Evolutionary conservation across 176 grass and related monocot genomes (phyloP), one percentile per base, ranked within the genome.

Genomic region (Paspalum vaginatum): DNA sequence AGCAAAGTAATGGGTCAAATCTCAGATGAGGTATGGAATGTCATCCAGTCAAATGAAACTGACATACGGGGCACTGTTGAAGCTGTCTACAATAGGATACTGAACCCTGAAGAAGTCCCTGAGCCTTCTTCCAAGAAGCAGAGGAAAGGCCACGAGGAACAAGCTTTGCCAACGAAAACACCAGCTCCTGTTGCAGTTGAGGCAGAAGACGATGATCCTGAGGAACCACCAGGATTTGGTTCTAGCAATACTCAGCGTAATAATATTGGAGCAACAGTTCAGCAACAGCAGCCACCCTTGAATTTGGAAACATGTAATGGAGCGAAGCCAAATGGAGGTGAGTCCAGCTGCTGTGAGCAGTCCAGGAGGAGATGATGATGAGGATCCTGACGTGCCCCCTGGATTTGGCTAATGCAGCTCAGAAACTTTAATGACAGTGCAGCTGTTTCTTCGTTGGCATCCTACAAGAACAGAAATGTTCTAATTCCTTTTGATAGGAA

Each of bases 1-100:
- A 87, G 81, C 69, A 94, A 91, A 76, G 72, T 94, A 68, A 94
- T 94, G 92, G 92, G 89, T 12, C 81, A 89, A 85, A 91, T 94
- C n/a, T 94, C 92, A 43, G 92, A 94, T 48, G 84, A 94, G 68
- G 66, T 91, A 8, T 94, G 89, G 92, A 82, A 59, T 58, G 81
- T 91, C 42, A 85, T 94, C 64, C 87, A 84, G 43, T 94, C 89
- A 32, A 82, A 70, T 40, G 89, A 89, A 80, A 94, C 70, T 69
- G 89, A 91, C 69, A 89, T 94, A 46, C 66, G 51, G 75, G 89
- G 87, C 61, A 85, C 84, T n/a, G 77, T 89, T 52, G 81, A 91
- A 71, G 39, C 64, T 53, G 84, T 91, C 78, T 89, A 87, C 72
- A 75, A 89, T 55, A 87, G 89, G 79, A 88, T 91, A 41, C 82